These are phyloP conservation scores for Asterophora lycoperdoides DNA, from an alignment of 768 basidiomycete genomes.

Conservation along the genomic window DNA sequence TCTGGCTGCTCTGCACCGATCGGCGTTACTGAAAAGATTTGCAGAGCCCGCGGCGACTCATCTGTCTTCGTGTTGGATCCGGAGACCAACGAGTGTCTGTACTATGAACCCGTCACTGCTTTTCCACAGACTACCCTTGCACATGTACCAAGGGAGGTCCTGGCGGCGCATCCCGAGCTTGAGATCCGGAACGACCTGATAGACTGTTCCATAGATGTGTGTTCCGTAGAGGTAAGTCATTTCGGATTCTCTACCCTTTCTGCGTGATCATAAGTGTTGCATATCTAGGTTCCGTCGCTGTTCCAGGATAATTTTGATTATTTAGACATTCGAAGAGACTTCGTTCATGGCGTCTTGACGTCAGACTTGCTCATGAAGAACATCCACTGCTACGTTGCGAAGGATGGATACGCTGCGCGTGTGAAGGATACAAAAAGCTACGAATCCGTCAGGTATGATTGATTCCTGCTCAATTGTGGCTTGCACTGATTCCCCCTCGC, in stretches of 20 bases:
- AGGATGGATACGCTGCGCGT: constrained; percentile 87
- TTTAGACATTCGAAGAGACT: constrained; percentile 85
- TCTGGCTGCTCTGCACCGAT: constrained; percentile 1
- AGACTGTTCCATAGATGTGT: constrained; percentile 88
- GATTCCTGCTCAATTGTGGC: constrained; percentile 6
- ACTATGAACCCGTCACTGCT: constrained; percentile 75
- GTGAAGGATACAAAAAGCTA: constrained; percentile 92
- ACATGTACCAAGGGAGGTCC: constrained; percentile 73
- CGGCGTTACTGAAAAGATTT: constrained; percentile 2
- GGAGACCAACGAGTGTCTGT: constrained; percentile 73
- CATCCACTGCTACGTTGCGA: constrained; percentile 85
- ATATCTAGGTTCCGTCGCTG: constrained; percentile 79
- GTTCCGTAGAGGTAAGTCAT: constrained; percentile 77
- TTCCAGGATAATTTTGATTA: constrained; percentile 99
- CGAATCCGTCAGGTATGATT: constrained; percentile 74
- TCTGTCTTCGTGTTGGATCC: constrained; percentile 77
- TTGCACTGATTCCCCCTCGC: constrained; percentile 6
- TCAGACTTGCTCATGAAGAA: constrained; percentile 94
- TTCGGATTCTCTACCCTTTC: background rate
- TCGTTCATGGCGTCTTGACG: constrained; percentile 90
- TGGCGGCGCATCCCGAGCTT: constrained; percentile 69
- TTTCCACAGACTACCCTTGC: constrained; percentile 61
- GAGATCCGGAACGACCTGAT: constrained; percentile 87
- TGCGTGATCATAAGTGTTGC: background rate
- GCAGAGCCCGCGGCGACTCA: constrained; percentile 67